Conservation (phyloP, 495 filamentous ascomycete genomes). For the Cetradonia linearis region DNA sequence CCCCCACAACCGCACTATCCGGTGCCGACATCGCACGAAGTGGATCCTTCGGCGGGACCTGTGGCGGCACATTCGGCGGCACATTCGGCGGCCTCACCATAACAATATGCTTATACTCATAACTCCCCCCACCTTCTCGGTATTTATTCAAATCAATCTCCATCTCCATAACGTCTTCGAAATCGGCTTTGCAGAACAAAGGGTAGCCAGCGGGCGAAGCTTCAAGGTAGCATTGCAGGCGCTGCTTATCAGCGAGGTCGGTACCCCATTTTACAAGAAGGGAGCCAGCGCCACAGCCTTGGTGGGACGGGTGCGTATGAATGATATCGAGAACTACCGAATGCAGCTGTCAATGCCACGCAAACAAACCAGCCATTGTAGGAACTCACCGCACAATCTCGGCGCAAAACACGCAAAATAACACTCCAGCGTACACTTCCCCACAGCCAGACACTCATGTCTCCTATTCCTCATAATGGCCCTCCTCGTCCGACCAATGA, state of each 20-base stretch:
- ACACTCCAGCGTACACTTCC: conserved; percentile 17
- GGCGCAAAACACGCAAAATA: conserved; percentile 20
- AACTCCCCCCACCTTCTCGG: conserved; percentile 11
- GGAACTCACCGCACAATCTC: conserved; percentile 18
- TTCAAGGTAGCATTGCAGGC: conserved; percentile 32
- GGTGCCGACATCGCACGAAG: background rate
- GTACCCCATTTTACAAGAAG: conserved; percentile 37
- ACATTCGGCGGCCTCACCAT: conserved; percentile 18
- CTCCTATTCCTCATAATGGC: conserved; percentile 15
- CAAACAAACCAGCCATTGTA: background rate
- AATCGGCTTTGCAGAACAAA: conserved; percentile 32
- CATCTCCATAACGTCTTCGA: conserved; percentile 23
- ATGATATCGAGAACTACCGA: conserved; percentile 32
- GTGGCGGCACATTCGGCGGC: conserved; percentile 11
- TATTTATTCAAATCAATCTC: conserved; percentile 20
- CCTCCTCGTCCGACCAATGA: conserved; percentile 19
- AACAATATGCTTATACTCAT: conserved; percentile 19
- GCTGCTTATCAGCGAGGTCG: conserved; percentile 31
- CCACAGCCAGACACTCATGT: conserved; percentile 16
- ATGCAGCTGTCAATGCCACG: background rate
- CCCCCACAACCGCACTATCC: conserved; percentile 5
- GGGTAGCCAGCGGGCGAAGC: conserved; percentile 29
- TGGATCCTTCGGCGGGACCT: conserved; percentile 19
- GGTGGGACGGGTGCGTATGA: conserved; percentile 30
- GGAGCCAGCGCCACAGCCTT: conserved; percentile 34